Evolutionary conservation across 371 early-diverging fungal species (phyloP).

Genomic region (Furculomyces boomerangus): DNA sequence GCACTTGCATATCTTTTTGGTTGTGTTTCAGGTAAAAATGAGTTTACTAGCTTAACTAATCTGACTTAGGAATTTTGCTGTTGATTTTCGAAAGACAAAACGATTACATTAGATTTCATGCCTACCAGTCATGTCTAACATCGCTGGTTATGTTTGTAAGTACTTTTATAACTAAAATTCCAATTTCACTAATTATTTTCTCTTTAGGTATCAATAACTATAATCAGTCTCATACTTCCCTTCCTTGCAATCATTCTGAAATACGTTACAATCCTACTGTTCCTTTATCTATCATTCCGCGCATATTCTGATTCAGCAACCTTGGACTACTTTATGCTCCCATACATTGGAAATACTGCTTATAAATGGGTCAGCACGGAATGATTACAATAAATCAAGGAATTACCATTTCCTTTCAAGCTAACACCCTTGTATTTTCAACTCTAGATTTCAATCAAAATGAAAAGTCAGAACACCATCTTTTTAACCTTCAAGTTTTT

Average conservation of each 20-base stretch:
- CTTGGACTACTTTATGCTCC: constrained; percentile 19
- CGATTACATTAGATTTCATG: constrained; percentile 69
- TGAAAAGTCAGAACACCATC: too few species aligned
- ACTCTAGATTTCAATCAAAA: too few species aligned
- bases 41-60: neutral
- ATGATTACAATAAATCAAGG: constrained; percentile 3
- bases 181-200: too few species aligned
- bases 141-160: constrained; percentile 9
- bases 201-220: neutral
- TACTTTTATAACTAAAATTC: too few species aligned
- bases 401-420: too few species aligned
- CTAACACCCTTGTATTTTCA: too few species aligned
- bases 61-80: constrained; percentile 37
- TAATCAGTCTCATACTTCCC: neutral
- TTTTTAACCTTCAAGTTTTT: too few species aligned
- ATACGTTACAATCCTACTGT: constrained; percentile 9
- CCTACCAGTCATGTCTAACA: constrained; percentile 48
- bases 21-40: constrained; percentile 41
- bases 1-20: constrained; percentile 50
- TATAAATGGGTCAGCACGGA: constrained; percentile 19
- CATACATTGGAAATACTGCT: constrained; percentile 18
- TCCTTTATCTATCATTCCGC: constrained; percentile 6
- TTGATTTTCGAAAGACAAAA: constrained; percentile 59
- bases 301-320: constrained; percentile 21
- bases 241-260: constrained; percentile 11